Evolutionary conservation across 1,284 basidiomycete species (phyloP).

Genomic region (Inonotus hispidus): DNA sequence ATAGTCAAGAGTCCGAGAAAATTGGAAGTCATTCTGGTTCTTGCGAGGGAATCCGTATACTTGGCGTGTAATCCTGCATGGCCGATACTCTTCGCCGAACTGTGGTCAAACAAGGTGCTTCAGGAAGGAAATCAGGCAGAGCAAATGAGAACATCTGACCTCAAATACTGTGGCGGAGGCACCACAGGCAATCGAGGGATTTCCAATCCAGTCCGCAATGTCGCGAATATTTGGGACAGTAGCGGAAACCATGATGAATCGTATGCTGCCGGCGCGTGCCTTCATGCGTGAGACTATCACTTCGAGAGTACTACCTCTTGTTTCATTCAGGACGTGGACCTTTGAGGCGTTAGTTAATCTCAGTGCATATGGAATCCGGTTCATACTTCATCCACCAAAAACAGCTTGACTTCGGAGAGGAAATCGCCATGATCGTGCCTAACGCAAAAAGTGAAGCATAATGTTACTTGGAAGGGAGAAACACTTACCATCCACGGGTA

Average conservation of each 20-base stretch:
- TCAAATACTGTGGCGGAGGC: conserved; percentile 62
- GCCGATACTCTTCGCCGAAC: conserved; percentile 90
- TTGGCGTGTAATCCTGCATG: conserved; percentile 72
- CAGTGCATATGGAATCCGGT: not conserved
- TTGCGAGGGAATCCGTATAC: conserved; percentile 63
- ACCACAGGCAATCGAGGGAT: conserved; percentile 32
- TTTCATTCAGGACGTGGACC: conserved; percentile 92
- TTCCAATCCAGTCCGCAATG: conserved; percentile 86
- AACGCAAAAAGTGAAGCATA: conserved; percentile 4
- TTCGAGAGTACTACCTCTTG: conserved; percentile 86
- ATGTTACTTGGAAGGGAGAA: not conserved
- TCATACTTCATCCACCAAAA: conserved; percentile 87
- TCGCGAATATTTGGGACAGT: conserved; percentile 93
- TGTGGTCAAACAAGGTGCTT: conserved; percentile 28
- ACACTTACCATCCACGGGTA: conserved; percentile 69
- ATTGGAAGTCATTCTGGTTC: conserved; percentile 76
- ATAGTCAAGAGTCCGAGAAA: conserved; percentile 67
- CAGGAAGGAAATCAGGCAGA: not conserved
- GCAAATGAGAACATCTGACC: conserved; percentile 35
- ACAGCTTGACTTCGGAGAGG: conserved; percentile 65
- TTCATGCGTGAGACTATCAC: conserved; percentile 94
- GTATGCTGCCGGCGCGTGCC: conserved; percentile 56
- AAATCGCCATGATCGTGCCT: conserved; percentile 65
- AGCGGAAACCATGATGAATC: conserved; percentile 88
- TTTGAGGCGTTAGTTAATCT: conserved; percentile 27